phyloP scores from a whole-genome alignment of 306 rosid genomes.

The Cicer pinnatifidum region DNA sequence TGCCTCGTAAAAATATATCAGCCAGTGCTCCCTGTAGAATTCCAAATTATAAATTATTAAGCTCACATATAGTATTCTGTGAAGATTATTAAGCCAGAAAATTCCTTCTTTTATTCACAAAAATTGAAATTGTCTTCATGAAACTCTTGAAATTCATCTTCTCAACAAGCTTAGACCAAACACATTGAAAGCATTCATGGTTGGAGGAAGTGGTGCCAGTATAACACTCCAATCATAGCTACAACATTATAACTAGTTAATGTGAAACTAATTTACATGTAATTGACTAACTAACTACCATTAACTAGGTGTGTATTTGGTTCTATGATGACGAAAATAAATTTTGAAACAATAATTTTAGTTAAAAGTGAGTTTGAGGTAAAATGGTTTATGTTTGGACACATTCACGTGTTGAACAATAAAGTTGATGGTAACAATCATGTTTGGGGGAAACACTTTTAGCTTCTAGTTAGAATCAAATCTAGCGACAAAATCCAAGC shows the following conservation, averaged over 20 bases:
- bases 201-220: not conserved
- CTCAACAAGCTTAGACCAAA: constrained; percentile 34
- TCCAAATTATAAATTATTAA: constrained; percentile 15
- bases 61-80: constrained; percentile 15
- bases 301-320: no score
- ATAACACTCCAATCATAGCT: not conserved
- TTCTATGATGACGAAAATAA: no score
- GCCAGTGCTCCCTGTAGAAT: constrained; percentile 84
- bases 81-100: not conserved
- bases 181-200: not conserved
- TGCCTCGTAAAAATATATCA: constrained; percentile 82
- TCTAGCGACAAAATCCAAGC: not conserved
- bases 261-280: not conserved
- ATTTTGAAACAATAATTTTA: no score
- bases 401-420: no score
- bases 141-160: constrained; percentile 15
- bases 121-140: constrained; percentile 23
- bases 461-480: no score
- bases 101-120: constrained; percentile 17
- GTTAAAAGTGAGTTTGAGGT: no score
- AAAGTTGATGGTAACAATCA: not conserved
- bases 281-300: no score
- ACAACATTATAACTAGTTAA: not conserved
- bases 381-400: no score
- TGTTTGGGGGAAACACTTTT: no score